Conservation (phyloP, 495 filamentous ascomycete genomes). For the Daldinia concentrica region DNA sequence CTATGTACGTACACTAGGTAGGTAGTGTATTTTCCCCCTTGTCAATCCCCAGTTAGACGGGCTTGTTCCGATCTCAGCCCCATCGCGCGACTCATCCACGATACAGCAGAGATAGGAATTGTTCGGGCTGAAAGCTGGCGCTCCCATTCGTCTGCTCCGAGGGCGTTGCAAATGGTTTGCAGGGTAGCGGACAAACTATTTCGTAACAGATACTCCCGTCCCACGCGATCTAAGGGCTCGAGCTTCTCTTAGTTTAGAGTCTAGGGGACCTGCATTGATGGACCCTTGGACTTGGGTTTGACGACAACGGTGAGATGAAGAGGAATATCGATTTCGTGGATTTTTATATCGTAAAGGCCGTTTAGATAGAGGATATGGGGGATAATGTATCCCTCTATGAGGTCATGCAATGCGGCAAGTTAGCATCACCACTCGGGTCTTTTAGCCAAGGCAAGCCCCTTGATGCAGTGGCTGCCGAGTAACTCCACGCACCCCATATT, state of each 20-base stretch:
- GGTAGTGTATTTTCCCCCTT: too few relatives aligned
- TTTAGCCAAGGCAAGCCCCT: constrained; percentile 22
- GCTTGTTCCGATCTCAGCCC: constrained; percentile 38
- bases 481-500: constrained; percentile 32
- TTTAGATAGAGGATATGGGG: neutral
- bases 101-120: constrained; percentile 36
- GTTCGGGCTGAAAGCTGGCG: constrained; percentile 37
- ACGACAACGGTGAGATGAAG: constrained; percentile 2
- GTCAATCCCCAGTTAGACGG: neutral
- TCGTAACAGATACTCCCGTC: constrained; percentile 42
- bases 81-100: constrained; percentile 34
- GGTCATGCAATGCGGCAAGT: constrained; percentile 18
- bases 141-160: constrained; percentile 28
- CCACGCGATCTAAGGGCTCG: constrained; percentile 40
- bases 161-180: constrained; percentile 41
- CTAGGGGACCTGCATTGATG: constrained; percentile 32
- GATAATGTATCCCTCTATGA: neutral
- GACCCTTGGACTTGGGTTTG: constrained; percentile 34
- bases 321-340: neutral
- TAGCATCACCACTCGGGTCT: constrained; percentile 6
- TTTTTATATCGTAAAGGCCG: neutral
- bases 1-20: too few relatives aligned
- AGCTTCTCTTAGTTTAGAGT: constrained; percentile 31
- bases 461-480: constrained; percentile 19
- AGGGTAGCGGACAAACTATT: constrained; percentile 41